Conservation (phyloP, 163 green algal species). For the Prototheca cutis region DNA sequence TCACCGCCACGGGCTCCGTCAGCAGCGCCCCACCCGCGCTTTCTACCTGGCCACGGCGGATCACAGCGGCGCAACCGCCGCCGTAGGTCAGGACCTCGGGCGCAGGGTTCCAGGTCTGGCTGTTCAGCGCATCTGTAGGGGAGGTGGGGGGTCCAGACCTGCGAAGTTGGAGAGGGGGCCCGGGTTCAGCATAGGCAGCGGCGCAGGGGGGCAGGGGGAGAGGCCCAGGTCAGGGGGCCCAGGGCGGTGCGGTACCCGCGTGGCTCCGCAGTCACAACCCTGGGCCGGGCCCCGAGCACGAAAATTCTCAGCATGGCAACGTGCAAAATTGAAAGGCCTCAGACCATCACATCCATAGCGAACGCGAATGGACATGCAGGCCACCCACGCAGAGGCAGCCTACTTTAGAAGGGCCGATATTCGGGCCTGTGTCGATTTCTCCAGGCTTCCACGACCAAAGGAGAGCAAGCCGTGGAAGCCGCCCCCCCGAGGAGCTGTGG, state of each 20-base stretch:
- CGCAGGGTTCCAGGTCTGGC: constrained; percentile 3
- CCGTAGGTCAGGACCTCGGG: constrained; percentile 7
- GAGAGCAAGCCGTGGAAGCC: neutral
- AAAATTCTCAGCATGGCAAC: too few species aligned
- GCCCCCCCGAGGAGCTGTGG: neutral
- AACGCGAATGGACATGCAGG: neutral
- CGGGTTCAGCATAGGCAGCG: too few species aligned
- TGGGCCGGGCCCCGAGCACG: too few species aligned
- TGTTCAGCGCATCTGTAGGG: neutral
- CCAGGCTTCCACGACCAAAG: neutral
- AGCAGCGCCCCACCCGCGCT: constrained; percentile 8
- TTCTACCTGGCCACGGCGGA: constrained; percentile 12
- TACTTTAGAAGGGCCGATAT: neutral
- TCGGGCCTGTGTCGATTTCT: neutral
- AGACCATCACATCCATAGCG: neutral
- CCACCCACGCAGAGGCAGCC: neutral
- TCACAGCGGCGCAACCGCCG: constrained; percentile 10
- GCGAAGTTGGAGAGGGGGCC: neutral
- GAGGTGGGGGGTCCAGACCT: neutral
- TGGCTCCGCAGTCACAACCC: too few species aligned
- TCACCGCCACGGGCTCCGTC: constrained; percentile 13
- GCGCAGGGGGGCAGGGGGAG: too few species aligned
- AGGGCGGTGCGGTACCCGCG: too few species aligned
- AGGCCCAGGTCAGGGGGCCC: too few species aligned
- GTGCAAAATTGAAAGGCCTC: too few species aligned